Base-by-base conservation (phyloP, 1,284 basidiomycete species). In the Peniophora sp. region DNA sequence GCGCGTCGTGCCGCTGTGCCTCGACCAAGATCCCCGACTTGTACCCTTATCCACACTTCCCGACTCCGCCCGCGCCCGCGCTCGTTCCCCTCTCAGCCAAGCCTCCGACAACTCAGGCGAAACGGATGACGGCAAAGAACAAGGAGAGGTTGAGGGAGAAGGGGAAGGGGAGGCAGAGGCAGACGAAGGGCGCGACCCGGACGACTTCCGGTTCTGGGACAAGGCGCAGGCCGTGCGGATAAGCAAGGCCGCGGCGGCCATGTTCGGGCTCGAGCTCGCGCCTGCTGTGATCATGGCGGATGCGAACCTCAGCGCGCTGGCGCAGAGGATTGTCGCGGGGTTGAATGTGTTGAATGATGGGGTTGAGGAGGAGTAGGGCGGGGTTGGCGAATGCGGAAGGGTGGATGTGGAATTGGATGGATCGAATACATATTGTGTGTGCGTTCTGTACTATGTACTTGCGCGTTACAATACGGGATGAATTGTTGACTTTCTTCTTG, bases 191-290 rank as follows among this genome's bases (percentile, higher is more conserved):
- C 76, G 74, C 46, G 90, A 96, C 62, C 80, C 82, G 0, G 94
- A 98, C 62, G 94, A 98, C 68, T 98, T 99, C 66, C 81, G 82
- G 42, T 92, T 99, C 70, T 97, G 94, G 92, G 86, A 87, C 2
- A 83, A 88, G 57, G 72, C 74, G 39, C 95, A 99, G 66, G 96
- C 95, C 23, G 84, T 83, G 65, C 80, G 90, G 45, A 97, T 99
- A 58, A 86, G 86, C 39, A 68, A 71, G 18, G 85, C 82, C 18
- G 84, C 96, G 56, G 73, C 86, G 58, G 80, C 88, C 62, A 81
- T 87, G 9, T 97, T 96, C 63, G 83, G 78, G 34, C 85, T 97
- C 37, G 95, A 98, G 61, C 85, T 95, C 60, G 84, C 84, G 3
- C 80, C 85, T 14, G 91, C 97, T 59, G 93, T 99, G 18, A 78